Base-by-base conservation (phyloP, 768 basidiomycete species). In the Boletellus ananiceps region DNA sequence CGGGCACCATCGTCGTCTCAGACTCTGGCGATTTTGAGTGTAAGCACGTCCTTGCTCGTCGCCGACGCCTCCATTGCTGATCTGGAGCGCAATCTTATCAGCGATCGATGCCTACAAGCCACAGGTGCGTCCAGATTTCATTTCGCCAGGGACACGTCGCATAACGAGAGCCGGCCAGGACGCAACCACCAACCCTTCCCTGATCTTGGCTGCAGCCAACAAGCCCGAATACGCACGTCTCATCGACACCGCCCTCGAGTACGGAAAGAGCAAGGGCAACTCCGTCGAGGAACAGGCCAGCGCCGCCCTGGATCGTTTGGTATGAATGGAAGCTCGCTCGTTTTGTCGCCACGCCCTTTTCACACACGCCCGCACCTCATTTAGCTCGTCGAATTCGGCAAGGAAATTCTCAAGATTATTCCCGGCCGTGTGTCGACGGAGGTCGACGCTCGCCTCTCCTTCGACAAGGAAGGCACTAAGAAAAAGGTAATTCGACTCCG, bases 391-490 rank as follows among this genome's bases (percentile, higher is more conserved):
- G 95, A 92, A 71, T 99, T 99, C 74, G 96, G 96, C 58, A 89
- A 84, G 69, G 93, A 87, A 75, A 97, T 99, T 65, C 80, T 98
- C 44, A 74, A 76, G 54, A 93, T 99, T 73, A 92, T 99, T 63
- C 96, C 96, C 47, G 96, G 96, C 51, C 89, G 96, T 69, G 95
- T 99, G 54, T 99, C 96, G 38, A 98, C 96, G 55, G 96, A 99
- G 71, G 94, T 99, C 58, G 96, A 99, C 69, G 96, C 96, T 43
- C 86, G 90, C 58, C 83, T 98, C 49, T 98, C 95, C 54, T 97
- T 96, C 71, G 89, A 97, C 75, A 97, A 90, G 72, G 84, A 85
- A 70, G 89, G 65, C 18, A 96, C 93, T 57, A 94, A 93, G 72
- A 81, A 80, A 54, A 95, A 94, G 84, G 86, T 80, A 60, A 62